A percentile compares a stretch with the other conserved stretches of the same genome.
Evolutionary conservation across 768 basidiomycete species (phyloP).

Genomic region (Tylopilus rubrobrunneus): DNA sequence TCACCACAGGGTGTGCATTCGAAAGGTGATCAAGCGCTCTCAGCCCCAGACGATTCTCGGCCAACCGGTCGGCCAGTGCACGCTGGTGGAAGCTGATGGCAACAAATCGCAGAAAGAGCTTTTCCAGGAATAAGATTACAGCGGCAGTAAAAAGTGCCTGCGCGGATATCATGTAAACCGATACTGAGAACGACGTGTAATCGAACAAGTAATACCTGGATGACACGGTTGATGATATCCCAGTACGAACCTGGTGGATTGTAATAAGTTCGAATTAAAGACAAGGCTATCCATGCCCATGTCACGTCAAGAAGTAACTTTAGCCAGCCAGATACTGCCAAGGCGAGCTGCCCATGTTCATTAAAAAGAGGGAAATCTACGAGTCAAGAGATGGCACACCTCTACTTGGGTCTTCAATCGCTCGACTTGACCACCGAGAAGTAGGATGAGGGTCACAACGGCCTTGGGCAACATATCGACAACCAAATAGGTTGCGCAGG

Average conservation of each 20-base stretch:
- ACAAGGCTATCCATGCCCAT: slow-evolving; percentile 75
- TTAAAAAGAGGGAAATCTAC: background rate
- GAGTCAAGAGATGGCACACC: slow-evolving; percentile 34
- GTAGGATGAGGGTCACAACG: slow-evolving; percentile 48
- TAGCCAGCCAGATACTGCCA: slow-evolving; percentile 68
- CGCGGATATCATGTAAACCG: slow-evolving; percentile 4
- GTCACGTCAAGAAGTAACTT: slow-evolving; percentile 63
- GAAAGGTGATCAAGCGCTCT: slow-evolving; percentile 70
- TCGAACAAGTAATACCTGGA: slow-evolving; percentile 47
- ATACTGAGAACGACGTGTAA: slow-evolving; percentile 2
- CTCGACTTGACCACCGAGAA: slow-evolving; percentile 62
- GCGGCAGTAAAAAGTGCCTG: slow-evolving; percentile 44
- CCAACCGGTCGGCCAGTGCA: slow-evolving; percentile 68
- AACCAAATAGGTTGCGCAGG: slow-evolving; percentile 55
- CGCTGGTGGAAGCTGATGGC: slow-evolving; percentile 80
- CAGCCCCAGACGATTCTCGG: slow-evolving; percentile 66
- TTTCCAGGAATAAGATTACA: slow-evolving; percentile 47
- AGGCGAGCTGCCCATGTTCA: slow-evolving; percentile 43
- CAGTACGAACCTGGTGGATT: slow-evolving; percentile 65
- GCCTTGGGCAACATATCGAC: slow-evolving; percentile 61
- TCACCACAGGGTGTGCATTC: slow-evolving; percentile 49
- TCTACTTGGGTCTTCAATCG: slow-evolving; percentile 65
- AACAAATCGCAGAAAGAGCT: slow-evolving; percentile 66
- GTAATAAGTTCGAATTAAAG: slow-evolving; percentile 53
- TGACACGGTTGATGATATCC: slow-evolving; percentile 62